Base-by-base conservation (phyloP, 1,284 basidiomycete species). In the Exobasidium cylindrosporum region DNA sequence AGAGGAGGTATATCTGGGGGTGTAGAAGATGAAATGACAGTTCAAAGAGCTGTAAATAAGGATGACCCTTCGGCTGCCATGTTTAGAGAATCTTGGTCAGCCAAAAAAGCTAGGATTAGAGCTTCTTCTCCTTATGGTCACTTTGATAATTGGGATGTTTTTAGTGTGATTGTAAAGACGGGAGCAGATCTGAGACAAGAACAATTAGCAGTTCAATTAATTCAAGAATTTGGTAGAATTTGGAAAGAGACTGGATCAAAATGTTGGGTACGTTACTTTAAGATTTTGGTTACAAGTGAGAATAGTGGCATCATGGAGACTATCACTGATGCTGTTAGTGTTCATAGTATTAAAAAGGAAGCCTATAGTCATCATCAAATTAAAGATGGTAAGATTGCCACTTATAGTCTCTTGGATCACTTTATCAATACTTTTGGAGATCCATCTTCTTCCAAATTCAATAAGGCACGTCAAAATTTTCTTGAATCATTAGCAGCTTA, bases 331-430 rank as follows among this genome's bases (percentile, higher is more conserved):
- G 91, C 95, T 0, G 91, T 98, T 1, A 97, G 93, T 13, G 92
- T 99, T 72, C 96, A 99, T 80, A 97, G 95, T 7, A 96, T 99
- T 81, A 98, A 98, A 84, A 99, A 98, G 82, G 90, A 92, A 2
- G 93, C 97, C 76, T 98, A 98, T 81, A 91, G 92, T 1, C 85
- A 91, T 62, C 85, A 31, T 30, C 40, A 35, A 26, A 13, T 30
- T 13, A 21, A 40, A 44, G 30, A 35, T 44, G 53, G 54, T 49
- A 69, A 72, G 44, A 64, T 77, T 21, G 57, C 64, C 1, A 72
- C 68, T 1, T 79, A 72, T 56, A 69, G 66, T 30, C 67, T 79
- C 1, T 78, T 70, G 58, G 77, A 79, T 60, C 70, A 79, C 60
- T 79, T 74, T 44, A 32, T 77, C 13, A 28, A 66, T 52, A 70